Evolutionary conservation across 1,284 basidiomycete species (phyloP).

Genomic region (Entoloma clypeatum): DNA sequence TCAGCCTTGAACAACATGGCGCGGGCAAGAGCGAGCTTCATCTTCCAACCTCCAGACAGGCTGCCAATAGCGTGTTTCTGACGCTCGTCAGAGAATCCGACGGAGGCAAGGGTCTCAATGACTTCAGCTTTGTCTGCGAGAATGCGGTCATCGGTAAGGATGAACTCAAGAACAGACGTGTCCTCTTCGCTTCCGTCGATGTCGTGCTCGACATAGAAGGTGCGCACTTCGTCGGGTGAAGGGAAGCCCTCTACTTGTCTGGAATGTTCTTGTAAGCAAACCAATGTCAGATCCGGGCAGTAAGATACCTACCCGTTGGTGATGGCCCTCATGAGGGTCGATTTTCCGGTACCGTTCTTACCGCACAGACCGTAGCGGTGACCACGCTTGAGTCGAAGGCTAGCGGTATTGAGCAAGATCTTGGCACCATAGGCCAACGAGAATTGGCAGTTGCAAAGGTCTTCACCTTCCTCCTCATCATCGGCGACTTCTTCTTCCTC

Average conservation of each 20-base stretch:
- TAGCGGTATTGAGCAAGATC: slow-evolving; percentile 95
- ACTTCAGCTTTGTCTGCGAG: slow-evolving; percentile 69
- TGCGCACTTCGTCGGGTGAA: slow-evolving; percentile 91
- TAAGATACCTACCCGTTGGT: slow-evolving; percentile 60
- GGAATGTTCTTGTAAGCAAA: not conserved
- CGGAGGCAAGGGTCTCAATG: slow-evolving; percentile 79
- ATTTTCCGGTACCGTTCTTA: slow-evolving; percentile 98
- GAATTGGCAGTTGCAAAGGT: slow-evolving; percentile 98
- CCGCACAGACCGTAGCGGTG: slow-evolving; percentile 98
- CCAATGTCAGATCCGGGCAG: not conserved
- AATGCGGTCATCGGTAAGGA: slow-evolving; percentile 84
- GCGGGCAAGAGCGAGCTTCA: slow-evolving; percentile 98
- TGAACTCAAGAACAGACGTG: slow-evolving; percentile 88
- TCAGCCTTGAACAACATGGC: slow-evolving; percentile 99
- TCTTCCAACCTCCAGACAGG: slow-evolving; percentile 99
- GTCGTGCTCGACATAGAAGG: slow-evolving; percentile 99
- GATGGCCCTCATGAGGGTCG: slow-evolving; percentile 96
- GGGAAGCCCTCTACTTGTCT: slow-evolving; percentile 98
- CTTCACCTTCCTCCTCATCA: slow-evolving; percentile 96
- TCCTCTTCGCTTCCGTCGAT: slow-evolving; percentile 95
- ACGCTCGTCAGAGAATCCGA: slow-evolving; percentile 88
- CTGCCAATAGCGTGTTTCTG: slow-evolving; percentile 85
- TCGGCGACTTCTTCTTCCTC: slow-evolving; percentile 68
- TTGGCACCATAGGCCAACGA: slow-evolving; percentile 98
- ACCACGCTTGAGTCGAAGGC: slow-evolving; percentile 95